A percentile compares a stretch with the other conserved stretches of the same genome.
Evolutionary conservation across 192 early-diverging fungal genomes (phyloP).

Genomic region (Gryganskiella cystojenkinii): DNA sequence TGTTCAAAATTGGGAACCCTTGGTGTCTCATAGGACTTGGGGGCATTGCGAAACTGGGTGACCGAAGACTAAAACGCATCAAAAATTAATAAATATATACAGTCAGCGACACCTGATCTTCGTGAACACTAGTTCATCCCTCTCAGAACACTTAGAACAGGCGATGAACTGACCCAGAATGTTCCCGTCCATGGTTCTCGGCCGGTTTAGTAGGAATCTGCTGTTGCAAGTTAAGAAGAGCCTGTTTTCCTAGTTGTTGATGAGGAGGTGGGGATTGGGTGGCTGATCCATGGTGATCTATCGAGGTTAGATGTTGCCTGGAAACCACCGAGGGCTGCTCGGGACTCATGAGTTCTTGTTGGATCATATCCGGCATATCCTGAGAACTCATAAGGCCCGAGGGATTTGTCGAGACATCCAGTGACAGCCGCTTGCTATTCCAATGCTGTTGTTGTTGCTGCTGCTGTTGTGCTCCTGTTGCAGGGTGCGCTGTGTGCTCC

Average conservation of each 20-base stretch:
- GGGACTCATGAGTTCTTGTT: slow-evolving; percentile 38
- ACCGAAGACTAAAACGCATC: slow-evolving; percentile 5
- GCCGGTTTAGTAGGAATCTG: slow-evolving; percentile 5
- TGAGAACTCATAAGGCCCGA: slow-evolving; percentile 19
- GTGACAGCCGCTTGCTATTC: slow-evolving; percentile 10
- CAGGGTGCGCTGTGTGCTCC: background rate
- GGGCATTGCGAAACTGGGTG: slow-evolving; percentile 30
- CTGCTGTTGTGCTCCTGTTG: background rate
- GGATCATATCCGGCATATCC: slow-evolving; percentile 34
- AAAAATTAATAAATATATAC: background rate
- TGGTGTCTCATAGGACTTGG: slow-evolving; percentile 30
- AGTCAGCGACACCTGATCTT: background rate
- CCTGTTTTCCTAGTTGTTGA: background rate
- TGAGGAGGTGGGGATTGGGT: background rate
- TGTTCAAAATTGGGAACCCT: slow-evolving; percentile 30
- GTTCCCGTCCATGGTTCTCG: slow-evolving; percentile 7
- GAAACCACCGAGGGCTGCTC: slow-evolving; percentile 1
- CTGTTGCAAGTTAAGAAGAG: background rate
- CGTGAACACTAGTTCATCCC: too few relatives aligned
- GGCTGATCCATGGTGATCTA: background rate
- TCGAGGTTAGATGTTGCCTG: background rate
- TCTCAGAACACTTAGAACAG: too few relatives aligned
- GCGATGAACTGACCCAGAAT: too few relatives aligned
- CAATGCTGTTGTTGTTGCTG: background rate
- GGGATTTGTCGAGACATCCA: slow-evolving; percentile 31